phyloP scores from a whole-genome alignment of 768 basidiomycete genomes.

The Pleurotus djamor region DNA sequence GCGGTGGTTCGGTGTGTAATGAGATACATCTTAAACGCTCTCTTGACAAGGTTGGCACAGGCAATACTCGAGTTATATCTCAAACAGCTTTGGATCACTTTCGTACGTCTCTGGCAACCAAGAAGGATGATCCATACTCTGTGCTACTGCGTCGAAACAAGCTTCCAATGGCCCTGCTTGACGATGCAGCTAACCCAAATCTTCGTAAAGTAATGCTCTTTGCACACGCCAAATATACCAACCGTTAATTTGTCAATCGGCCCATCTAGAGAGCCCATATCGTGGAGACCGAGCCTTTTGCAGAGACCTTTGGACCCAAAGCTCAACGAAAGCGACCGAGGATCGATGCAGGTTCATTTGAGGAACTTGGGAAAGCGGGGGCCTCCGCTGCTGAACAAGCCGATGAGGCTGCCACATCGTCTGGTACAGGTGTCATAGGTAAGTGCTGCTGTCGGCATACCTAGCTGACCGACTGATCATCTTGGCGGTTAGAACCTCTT shows the following conservation, averaged over 20 bases:
- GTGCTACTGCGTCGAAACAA: conserved; percentile 94
- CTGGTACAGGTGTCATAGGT: conserved; percentile 47
- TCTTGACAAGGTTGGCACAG: conserved; percentile 35
- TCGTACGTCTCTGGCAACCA: conserved; percentile 79
- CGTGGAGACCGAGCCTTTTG: conserved; percentile 93
- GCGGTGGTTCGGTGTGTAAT: conserved; percentile 99
- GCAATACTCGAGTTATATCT: conserved; percentile 98
- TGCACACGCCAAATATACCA: not conserved
- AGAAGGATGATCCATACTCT: conserved; percentile 94
- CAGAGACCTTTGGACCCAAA: conserved; percentile 94
- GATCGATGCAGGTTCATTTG: conserved; percentile 87
- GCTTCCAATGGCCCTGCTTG: conserved; percentile 93
- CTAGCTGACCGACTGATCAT: not conserved
- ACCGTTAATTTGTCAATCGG: conserved; percentile 1
- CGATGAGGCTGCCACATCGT: conserved; percentile 35
- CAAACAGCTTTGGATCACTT: conserved; percentile 97
- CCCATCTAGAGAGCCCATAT: conserved; percentile 84
- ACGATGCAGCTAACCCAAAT: conserved; percentile 84
- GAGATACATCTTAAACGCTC: too few relatives aligned
- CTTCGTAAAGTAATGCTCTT: conserved; percentile 60
- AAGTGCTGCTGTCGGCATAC: not conserved
- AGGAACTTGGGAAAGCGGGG: conserved; percentile 77
- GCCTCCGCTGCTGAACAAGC: conserved; percentile 54
- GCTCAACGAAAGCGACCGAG: conserved; percentile 90
- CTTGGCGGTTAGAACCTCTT: conserved; percentile 37